phyloP scores from a whole-genome alignment of 148 eudicot genomes.

The Talinum fruticosum region DNA sequence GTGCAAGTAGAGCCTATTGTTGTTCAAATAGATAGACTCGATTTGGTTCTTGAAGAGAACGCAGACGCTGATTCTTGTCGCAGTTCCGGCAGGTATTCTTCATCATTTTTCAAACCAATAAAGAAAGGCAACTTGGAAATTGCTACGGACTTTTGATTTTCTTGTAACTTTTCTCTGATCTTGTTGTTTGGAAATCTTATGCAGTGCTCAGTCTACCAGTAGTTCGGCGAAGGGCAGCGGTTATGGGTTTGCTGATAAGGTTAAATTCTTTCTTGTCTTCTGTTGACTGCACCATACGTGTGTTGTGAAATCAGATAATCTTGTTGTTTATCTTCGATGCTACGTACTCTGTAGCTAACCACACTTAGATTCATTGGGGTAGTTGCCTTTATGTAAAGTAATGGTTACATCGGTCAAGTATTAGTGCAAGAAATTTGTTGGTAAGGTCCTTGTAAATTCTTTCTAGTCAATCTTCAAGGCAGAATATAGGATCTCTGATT shows the following conservation, averaged over 20 bases:
- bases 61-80: conserved; percentile 56
- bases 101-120: neutral
- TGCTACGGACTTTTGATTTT: neutral
- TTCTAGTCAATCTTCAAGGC: too few relatives aligned
- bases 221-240: conserved; percentile 72
- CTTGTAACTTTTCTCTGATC: neutral
- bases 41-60: conserved; percentile 92
- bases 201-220: conserved; percentile 53
- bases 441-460: too few relatives aligned
- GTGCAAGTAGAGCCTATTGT: conserved; percentile 95
- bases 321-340: neutral
- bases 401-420: too few relatives aligned
- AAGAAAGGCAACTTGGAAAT: neutral
- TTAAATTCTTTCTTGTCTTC: conserved; percentile 27
- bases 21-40: conserved; percentile 88
- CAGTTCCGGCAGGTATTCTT: conserved; percentile 59
- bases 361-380: too few relatives aligned
- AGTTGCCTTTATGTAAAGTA: too few relatives aligned
- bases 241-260: conserved; percentile 98
- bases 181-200: conserved; percentile 1
- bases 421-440: too few relatives aligned
- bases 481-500: too few relatives aligned
- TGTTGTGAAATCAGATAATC: neutral
- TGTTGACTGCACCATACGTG: conserved; percentile 9
- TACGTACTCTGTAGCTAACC: neutral